phyloP scores from a whole-genome alignment of 768 basidiomycete genomes.

The Lentinula raphanica region DNA sequence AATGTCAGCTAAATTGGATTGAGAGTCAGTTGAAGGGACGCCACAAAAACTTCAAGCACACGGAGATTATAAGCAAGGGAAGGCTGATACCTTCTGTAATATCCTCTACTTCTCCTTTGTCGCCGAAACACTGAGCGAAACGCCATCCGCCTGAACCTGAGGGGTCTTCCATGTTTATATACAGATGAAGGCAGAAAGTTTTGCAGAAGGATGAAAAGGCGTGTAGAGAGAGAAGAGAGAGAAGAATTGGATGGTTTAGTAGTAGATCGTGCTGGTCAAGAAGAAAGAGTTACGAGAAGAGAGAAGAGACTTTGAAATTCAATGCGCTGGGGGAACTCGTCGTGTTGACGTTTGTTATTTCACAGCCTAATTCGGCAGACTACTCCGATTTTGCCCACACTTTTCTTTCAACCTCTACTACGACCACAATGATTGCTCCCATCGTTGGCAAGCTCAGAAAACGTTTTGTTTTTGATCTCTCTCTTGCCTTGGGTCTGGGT shows the following conservation, averaged over 20 bases:
- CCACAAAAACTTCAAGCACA: background rate
- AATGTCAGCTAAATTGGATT: conserved; percentile 79
- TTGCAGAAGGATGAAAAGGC: background rate
- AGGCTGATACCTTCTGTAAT: conserved; percentile 83
- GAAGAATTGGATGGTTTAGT: background rate
- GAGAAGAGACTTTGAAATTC: background rate
- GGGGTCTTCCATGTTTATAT: conserved; percentile 63
- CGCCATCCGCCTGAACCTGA: conserved; percentile 90
- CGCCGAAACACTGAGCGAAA: conserved; percentile 99
- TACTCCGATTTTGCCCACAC: conserved; percentile 18
- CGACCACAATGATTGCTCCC: conserved; percentile 71
- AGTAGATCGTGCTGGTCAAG: conserved; percentile 1
- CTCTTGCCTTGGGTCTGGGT: conserved; percentile 72
- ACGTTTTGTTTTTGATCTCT: conserved; percentile 82
- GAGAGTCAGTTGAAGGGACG: conserved; percentile 15
- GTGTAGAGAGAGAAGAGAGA: background rate
- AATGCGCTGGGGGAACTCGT: background rate
- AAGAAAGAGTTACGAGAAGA: conserved; percentile 3
- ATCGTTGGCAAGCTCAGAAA: conserved; percentile 94
- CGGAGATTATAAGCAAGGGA: conserved; percentile 15
- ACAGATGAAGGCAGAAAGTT: background rate
- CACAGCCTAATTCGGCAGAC: conserved; percentile 15
- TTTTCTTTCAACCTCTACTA: conserved; percentile 18
- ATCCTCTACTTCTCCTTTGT: conserved; percentile 99
- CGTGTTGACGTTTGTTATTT: conserved; percentile 17